Base-by-base conservation (phyloP, 768 basidiomycete species). In the Termitomyces sp. region DNA sequence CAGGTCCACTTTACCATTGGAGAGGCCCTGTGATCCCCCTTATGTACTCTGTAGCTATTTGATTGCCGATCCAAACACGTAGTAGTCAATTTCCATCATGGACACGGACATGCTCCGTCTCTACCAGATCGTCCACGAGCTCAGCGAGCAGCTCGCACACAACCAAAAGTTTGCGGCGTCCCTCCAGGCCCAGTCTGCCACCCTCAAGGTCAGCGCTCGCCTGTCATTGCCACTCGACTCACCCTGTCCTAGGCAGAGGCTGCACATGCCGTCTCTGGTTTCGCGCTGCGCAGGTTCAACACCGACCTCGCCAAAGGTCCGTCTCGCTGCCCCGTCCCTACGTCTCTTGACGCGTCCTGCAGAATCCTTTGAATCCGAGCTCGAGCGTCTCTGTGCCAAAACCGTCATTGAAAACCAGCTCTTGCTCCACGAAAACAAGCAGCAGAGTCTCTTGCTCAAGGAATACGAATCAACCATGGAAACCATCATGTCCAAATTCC, bases 401-500 rank as follows among this genome's bases (percentile, higher is more conserved):
- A 83, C 93, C 44, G 84, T 98, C 48, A 87, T 96, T 58, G 97
- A 99, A 72, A 98, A 98, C 70, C 95, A 97, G 67, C 82, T 87
- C 0, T 76, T 99, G 1, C 77, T 91, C 51, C 89, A 98, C 61
- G 97, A 99, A 74, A 98, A 99, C 78, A 95, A 92, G 70, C 96
- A 98, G 68, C 81, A 98, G 33, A 88, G 88, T 63, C 66, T 84
- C 30, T 78, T 99, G 30, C 77, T 98, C 58, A 95, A 95, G 68
- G 97, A 99, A 72, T 96, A 98, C 69, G 95, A 98, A 70, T 78
- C 79, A 55, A 97, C 95, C 3, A 82, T 99, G 78, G 95, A 98
- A 66, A 95, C 87, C 31, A 91, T 98, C 69, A 98, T 99, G 97
- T 76, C 86, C 54, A 98, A 98, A 74, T 98, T 98, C 70, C 82